A percentile compares a stretch with the other conserved stretches of the same genome.
Conservation (phyloP, 192 early-diverging fungal species). For the Paraglomus brasilianum region DNA sequence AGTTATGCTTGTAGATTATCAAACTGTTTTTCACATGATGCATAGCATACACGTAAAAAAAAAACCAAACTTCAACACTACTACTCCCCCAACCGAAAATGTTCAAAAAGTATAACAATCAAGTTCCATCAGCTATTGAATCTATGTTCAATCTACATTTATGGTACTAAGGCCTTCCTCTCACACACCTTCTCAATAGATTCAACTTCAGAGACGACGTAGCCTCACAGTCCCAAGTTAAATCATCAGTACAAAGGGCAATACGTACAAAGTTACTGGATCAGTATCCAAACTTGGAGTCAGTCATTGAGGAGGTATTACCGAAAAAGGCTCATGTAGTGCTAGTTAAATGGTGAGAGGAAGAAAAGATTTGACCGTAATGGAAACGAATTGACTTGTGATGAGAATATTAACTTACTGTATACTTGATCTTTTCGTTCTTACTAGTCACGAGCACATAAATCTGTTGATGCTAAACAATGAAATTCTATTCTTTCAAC, state of each 20-base stretch:
- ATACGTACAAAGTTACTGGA: conserved; percentile 84
- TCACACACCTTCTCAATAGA: conserved; percentile 37
- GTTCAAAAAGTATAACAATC: no score
- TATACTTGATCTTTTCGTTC: neutral
- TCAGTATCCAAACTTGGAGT: conserved; percentile 84
- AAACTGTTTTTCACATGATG: no score
- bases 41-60: no score
- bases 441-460: conserved; percentile 78
- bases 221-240: conserved; percentile 83
- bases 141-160: neutral
- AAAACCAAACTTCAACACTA: no score
- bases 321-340: conserved; percentile 93
- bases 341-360: conserved; percentile 80
- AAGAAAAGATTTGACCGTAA: no score
- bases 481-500: conserved; percentile 90
- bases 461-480: conserved; percentile 81
- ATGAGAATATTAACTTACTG: neutral
- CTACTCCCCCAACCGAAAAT: no score
- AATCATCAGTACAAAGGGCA: conserved; percentile 85
- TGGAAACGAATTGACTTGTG: neutral
- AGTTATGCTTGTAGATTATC: no score
- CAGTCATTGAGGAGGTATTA: conserved; percentile 87
- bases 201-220: conserved; percentile 78
- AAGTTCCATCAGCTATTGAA: no score
- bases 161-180: neutral